Conservation (phyloP, 768 basidiomycete species). For the Mycena filopes region DNA sequence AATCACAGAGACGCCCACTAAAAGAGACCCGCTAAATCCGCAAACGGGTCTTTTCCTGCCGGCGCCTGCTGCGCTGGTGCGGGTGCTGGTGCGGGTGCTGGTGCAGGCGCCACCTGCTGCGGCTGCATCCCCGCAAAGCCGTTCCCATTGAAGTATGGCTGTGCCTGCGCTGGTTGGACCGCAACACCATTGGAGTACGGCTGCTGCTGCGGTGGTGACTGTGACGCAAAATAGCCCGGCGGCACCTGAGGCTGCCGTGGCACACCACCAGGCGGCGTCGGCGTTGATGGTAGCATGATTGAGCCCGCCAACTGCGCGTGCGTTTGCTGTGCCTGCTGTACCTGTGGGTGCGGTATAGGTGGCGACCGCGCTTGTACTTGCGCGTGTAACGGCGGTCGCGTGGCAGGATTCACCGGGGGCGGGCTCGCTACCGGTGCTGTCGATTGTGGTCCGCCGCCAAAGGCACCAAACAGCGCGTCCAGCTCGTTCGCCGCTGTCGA, state of each 20-base stretch:
- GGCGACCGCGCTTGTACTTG: conserved; percentile 19
- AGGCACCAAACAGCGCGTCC: conserved; percentile 65
- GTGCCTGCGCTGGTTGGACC: conserved; percentile 30
- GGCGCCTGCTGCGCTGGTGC: conserved; percentile 21
- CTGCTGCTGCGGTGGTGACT: conserved; percentile 15
- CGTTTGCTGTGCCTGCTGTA: conserved; percentile 32
- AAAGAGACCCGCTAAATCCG: conserved; percentile 83
- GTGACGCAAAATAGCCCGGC: conserved; percentile 29
- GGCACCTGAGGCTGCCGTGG: conserved; percentile 27
- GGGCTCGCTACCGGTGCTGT: not conserved
- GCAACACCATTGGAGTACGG: conserved; percentile 11
- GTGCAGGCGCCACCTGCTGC: not conserved
- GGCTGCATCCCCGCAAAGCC: conserved; percentile 1
- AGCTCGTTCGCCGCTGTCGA: conserved; percentile 61
- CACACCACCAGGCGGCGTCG: conserved; percentile 29
- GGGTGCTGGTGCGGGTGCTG: conserved; percentile 16
- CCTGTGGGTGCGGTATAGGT: conserved; percentile 25
- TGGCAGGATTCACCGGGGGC: conserved; percentile 36
- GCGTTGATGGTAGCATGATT: conserved; percentile 57
- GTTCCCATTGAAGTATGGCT: conserved; percentile 36
- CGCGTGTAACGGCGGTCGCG: conserved; percentile 42
- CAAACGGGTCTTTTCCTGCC: conserved; percentile 81
- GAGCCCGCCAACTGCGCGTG: conserved; percentile 44
- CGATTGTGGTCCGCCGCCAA: conserved; percentile 28
- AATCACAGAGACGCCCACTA: conserved; percentile 65